Conservation (phyloP, 169 alveolate species). For the Eimeria sp. region DNA sequence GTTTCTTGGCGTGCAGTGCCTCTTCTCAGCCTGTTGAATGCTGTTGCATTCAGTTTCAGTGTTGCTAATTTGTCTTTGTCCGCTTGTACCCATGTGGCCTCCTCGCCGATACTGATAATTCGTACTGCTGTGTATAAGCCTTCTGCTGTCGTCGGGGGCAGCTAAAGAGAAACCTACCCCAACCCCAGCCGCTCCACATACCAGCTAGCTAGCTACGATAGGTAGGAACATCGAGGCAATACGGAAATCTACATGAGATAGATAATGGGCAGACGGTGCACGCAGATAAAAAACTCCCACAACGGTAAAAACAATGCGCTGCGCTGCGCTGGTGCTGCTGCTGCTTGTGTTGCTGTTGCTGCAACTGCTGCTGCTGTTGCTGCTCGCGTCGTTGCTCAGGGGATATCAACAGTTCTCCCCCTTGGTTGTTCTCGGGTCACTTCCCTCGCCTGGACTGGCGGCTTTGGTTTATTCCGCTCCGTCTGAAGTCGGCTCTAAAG, state of each 20-base stretch:
- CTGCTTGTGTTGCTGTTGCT: slow-evolving; percentile 2
- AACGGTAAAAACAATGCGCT: too few species aligned
- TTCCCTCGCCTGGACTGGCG: slow-evolving; percentile 83
- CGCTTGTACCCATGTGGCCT: background rate
- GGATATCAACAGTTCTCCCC: slow-evolving; percentile 56
- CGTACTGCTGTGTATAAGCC: background rate
- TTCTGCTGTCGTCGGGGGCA: too few species aligned
- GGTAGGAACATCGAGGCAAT: too few species aligned
- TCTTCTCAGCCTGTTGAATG: too few species aligned
- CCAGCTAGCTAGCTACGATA: background rate
- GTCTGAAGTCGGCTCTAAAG: slow-evolving; percentile 36
- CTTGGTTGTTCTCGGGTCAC: slow-evolving; percentile 75
- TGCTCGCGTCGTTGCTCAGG: slow-evolving; percentile 58
- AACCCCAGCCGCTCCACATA: background rate
- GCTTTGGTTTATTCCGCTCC: slow-evolving; percentile 79
- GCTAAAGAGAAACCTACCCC: too few species aligned
- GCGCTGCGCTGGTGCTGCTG: background rate
- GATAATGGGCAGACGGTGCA: too few species aligned
- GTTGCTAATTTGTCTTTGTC: background rate
- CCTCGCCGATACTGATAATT: background rate
- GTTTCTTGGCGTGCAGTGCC: background rate
- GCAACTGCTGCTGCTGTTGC: slow-evolving; percentile 42
- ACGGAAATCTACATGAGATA: background rate
- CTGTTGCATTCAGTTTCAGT: background rate
- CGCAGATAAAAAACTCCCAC: too few species aligned